Evolutionary conservation across 2,329 filamentous ascomycete genomes (phyloP), one percentile per base, ranked within the genome.

Genomic region (Immersiporthe knoxdaviesiana): DNA sequence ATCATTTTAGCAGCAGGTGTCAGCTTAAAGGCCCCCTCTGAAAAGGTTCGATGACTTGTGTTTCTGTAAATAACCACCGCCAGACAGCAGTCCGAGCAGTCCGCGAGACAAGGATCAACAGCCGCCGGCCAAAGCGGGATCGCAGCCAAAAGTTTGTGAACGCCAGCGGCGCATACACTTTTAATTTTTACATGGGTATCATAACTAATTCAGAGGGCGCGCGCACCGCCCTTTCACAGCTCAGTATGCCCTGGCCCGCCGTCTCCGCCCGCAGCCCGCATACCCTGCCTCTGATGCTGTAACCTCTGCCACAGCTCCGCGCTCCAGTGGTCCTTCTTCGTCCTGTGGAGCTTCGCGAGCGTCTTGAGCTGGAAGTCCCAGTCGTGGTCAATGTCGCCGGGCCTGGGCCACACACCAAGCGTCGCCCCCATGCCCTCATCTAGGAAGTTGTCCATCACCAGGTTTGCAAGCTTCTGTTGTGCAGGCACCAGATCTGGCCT

Each of bases 401-500:
- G 18, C 75, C 78, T 80, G 0, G 88, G 88, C 87, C 87, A 91
- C 71, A 87, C 78, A 0, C 87, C 86, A 24, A 84, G 72, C 32
- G 81, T 79, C 2, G 88, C 88, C 54, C 88, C 88, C 83, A 90
- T 88, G 68, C 86, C 83, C 71, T 85, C 84, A 74, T 92, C 89
- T n/a, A 92, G 79, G 75, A 91, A 92, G 70, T 84, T 89, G 74
- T 92, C 90, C 44, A 86, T 81, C 37, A 90, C 82, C 68, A 91
- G 81, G 70, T 88, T 82, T 1, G 85, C 87, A 32, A 86, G 84
- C 74, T 85, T 87, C 69, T 82, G 83, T 75, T 85, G 83, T 7
- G 85, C 83, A 1, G 79, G 75, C 18, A 82, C 82, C 81, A 88
- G 87, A 35, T 82, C 80, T 5, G 79, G 77, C n/a, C 79, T 82